Evolutionary conservation across 805 yeast species (phyloP).

Genomic region (Teunomyces aglyptinius): DNA sequence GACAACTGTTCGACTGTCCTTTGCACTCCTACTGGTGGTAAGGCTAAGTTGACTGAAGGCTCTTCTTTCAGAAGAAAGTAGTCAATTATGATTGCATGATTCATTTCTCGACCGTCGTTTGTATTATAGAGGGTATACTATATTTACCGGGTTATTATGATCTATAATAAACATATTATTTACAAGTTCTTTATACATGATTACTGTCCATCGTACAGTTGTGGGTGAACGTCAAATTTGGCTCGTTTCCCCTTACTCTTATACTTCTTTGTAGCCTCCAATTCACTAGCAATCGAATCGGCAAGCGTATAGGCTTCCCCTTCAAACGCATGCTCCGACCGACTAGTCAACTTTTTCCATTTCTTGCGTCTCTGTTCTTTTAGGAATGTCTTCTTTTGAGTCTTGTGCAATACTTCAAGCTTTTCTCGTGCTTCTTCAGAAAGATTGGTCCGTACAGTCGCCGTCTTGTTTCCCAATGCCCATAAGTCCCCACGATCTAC

Average conservation of each 20-base stretch:
- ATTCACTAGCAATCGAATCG: slow-evolving; percentile 27
- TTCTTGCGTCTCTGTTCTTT: slow-evolving; percentile 34
- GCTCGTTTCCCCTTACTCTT: slow-evolving; percentile 29
- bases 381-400: slow-evolving; percentile 37
- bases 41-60: slow-evolving; percentile 44
- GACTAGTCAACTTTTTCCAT: slow-evolving; percentile 31
- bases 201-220: slow-evolving; percentile 8
- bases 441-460: slow-evolving; percentile 28
- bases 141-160: slow-evolving; percentile 3
- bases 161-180: slow-evolving; percentile 4
- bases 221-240: slow-evolving; percentile 21
- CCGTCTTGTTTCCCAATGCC: slow-evolving; percentile 50
- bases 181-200: slow-evolving; percentile 3
- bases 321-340: slow-evolving; percentile 24
- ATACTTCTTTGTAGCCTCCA: slow-evolving; percentile 34
- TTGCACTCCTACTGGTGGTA: slow-evolving; percentile 44
- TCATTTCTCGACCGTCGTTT: slow-evolving; percentile 5
- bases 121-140: slow-evolving; percentile 2
- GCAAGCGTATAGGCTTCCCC: slow-evolving; percentile 25
- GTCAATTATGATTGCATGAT: slow-evolving; percentile 8
- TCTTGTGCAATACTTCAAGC: slow-evolving; percentile 34
- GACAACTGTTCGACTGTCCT: slow-evolving; percentile 40
- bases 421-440: slow-evolving; percentile 31
- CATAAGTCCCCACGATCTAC: slow-evolving; percentile 82
- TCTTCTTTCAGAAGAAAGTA: slow-evolving; percentile 42